phyloP scores from a whole-genome alignment of 2,329 filamentous ascomycete species.

The Colletotrichum incanum region DNA sequence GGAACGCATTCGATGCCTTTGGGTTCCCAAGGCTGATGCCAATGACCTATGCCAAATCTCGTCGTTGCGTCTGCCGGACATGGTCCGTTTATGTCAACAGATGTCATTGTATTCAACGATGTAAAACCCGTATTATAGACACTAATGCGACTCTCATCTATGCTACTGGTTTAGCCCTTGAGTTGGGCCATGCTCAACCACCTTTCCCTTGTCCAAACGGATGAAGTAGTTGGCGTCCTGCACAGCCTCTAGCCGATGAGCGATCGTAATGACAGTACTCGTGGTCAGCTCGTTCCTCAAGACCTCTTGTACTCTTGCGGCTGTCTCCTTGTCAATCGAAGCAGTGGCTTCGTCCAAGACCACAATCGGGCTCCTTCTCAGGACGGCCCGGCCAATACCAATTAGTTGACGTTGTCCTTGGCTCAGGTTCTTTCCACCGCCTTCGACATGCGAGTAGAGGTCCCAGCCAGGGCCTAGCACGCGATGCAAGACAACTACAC shows the following conservation, averaged over 20 bases:
- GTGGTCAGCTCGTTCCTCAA: slow-evolving; percentile 67
- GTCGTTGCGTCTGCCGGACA: not conserved
- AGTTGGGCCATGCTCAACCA: slow-evolving; percentile 66
- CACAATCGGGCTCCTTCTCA: slow-evolving; percentile 73
- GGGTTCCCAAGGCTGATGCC: not conserved
- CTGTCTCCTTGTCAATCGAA: slow-evolving; percentile 73
- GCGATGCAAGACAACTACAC: slow-evolving; percentile 67
- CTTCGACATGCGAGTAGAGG: slow-evolving; percentile 68
- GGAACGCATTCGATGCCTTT: not conserved
- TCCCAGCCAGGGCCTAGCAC: slow-evolving; percentile 69
- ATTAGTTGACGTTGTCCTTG: slow-evolving; percentile 76
- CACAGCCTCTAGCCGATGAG: slow-evolving; percentile 76
- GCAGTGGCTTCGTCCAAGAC: slow-evolving; percentile 78
- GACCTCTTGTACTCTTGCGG: slow-evolving; percentile 70
- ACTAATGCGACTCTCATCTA: not conserved
- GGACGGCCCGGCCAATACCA: slow-evolving; percentile 72
- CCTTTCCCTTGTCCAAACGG: slow-evolving; percentile 65
- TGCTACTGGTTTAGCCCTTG: slow-evolving; percentile 21
- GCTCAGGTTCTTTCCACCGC: slow-evolving; percentile 73
- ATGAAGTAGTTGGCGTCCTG: slow-evolving; percentile 71
- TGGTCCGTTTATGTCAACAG: not conserved
- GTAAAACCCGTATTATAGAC: not conserved
- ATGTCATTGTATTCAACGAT: not conserved
- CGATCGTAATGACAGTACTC: slow-evolving; percentile 77
- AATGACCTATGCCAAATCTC: not conserved